These are phyloP conservation scores for Cryptococcus neoformans DNA, from an alignment of 1,284 basidiomycete species.

Conservation along the genomic window DNA sequence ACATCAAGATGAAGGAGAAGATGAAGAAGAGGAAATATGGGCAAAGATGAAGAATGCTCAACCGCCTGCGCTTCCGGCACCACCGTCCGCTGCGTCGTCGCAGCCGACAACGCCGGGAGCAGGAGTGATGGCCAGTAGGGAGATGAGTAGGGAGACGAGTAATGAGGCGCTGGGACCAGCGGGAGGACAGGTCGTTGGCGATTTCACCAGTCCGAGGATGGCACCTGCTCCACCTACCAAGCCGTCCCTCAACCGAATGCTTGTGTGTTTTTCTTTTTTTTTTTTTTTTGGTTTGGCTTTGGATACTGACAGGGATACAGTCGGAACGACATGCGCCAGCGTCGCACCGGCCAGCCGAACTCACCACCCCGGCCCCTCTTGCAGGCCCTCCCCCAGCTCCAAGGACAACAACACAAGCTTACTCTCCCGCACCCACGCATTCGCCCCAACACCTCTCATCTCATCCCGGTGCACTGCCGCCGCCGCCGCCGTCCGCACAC, in stretches of 20 bases:
- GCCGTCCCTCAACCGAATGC: background rate
- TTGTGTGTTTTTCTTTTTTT: background rate
- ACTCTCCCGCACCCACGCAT: too few relatives aligned
- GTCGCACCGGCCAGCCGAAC: constrained; percentile 13
- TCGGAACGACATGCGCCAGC: constrained; percentile 30
- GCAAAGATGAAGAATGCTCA: constrained; percentile 61
- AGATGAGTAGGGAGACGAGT: constrained; percentile 46
- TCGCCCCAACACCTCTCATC: too few relatives aligned
- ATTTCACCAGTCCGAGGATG: constrained; percentile 36
- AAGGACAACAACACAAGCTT: background rate
- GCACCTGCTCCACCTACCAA: constrained; percentile 38
- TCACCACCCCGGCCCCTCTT: constrained; percentile 22
- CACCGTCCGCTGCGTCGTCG: constrained; percentile 8
- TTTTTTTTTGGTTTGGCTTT: background rate
- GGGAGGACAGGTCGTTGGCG: background rate
- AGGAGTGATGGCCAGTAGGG: background rate
- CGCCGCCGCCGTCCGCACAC: too few relatives aligned
- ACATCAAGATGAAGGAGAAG: constrained; percentile 48
- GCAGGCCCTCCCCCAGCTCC: constrained; percentile 15
- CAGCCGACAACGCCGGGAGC: background rate
- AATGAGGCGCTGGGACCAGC: background rate
- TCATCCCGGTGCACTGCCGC: too few relatives aligned
- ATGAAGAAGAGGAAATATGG: constrained; percentile 61
- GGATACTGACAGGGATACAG: constrained; percentile 6
- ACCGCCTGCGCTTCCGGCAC: constrained; percentile 19